Percentiles rank a stretch among this genome's conserved stretches.
Conservation (phyloP, 441 rosid species). For the Croton setiger region DNA sequence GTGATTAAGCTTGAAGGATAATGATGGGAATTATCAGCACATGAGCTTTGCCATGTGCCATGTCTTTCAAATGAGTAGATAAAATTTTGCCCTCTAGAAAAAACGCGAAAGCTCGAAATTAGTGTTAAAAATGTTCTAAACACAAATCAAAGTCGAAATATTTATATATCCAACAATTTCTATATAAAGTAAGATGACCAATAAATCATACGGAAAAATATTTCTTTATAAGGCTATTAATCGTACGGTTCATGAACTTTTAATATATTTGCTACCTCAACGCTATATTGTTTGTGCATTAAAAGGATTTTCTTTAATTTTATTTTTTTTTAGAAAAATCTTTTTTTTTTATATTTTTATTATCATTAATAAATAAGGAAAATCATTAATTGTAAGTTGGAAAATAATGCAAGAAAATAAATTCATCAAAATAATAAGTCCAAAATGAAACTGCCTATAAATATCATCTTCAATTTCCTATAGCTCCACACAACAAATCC, state of each 20-base stretch:
- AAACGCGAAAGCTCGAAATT: no score
- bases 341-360: no score
- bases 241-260: no score
- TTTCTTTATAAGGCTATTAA: no score
- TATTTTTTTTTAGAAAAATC: no score
- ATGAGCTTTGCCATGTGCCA: not conserved
- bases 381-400: not conserved
- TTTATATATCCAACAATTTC: no score
- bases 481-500: not conserved
- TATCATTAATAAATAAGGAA: not conserved
- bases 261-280: no score
- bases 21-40: not conserved
- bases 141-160: no score
- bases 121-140: not conserved
- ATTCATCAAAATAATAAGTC: not conserved
- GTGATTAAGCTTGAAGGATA: not conserved
- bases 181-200: no score
- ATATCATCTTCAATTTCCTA: not conserved
- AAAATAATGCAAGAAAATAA: not conserved
- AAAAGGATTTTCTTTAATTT: no score
- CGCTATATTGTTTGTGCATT: no score
- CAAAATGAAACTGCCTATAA: constrained; percentile 10
- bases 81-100: not conserved
- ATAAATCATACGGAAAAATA: no score
- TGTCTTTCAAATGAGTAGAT: not conserved